phyloP scores from a whole-genome alignment of 257 asterid genomes.

The Perilla frutescens region DNA sequence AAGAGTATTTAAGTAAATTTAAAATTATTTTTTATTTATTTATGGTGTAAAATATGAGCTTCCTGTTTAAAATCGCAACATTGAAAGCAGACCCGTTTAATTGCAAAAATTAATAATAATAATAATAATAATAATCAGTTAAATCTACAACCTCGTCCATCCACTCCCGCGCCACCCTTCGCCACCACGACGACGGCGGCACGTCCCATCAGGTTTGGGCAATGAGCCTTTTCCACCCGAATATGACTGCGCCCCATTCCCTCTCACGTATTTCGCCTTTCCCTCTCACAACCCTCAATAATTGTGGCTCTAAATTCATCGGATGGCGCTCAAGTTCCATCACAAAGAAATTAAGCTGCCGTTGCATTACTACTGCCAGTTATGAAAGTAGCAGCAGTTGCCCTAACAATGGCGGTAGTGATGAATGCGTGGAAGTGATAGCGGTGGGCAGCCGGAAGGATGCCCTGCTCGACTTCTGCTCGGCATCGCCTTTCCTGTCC shows the following conservation, averaged over 20 bases:
- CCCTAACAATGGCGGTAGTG: slow-evolving; percentile 27
- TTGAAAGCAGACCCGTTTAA: too few relatives aligned
- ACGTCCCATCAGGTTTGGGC: not conserved
- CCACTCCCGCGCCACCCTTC: slow-evolving; percentile 17
- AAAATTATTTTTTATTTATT: too few relatives aligned
- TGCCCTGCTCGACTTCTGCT: slow-evolving; percentile 76
- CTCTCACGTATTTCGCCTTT: slow-evolving; percentile 32
- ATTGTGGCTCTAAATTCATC: slow-evolving; percentile 4
- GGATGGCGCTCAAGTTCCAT: slow-evolving; percentile 38
- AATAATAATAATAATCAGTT: too few relatives aligned
- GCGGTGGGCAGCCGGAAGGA: slow-evolving; percentile 85
- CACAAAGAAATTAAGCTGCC: slow-evolving; percentile 33
- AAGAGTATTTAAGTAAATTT: too few relatives aligned
- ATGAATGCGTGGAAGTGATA: slow-evolving; percentile 70
- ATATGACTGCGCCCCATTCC: slow-evolving; percentile 28
- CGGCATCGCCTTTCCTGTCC: slow-evolving; percentile 63
- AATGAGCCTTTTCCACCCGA: slow-evolving; percentile 41
- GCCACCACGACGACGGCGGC: not conserved
- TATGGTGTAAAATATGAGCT: too few relatives aligned
- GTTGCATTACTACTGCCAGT: slow-evolving; percentile 8
- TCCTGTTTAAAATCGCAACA: too few relatives aligned
- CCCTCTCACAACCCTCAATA: slow-evolving; percentile 32
- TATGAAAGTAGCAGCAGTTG: slow-evolving; percentile 8
- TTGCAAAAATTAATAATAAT: too few relatives aligned
- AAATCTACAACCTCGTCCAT: not conserved